Conservation (phyloP, 1,284 basidiomycete genomes). For the Sporisorium sorghi region DNA sequence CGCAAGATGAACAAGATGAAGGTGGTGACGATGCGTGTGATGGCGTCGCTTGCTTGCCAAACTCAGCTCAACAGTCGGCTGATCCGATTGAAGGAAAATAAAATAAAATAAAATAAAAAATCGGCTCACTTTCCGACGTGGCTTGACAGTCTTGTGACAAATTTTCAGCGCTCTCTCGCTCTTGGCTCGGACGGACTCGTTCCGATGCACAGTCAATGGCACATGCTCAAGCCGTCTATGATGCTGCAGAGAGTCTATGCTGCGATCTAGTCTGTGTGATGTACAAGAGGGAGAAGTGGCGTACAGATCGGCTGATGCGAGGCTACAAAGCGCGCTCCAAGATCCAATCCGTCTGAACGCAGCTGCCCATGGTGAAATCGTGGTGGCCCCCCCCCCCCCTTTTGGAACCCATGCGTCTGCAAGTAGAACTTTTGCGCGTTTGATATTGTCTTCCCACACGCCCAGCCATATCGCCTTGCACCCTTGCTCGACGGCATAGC, state of each 20-base stretch:
- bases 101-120: background rate
- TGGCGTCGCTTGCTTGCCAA: background rate
- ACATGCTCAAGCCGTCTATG: no score
- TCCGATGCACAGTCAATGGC: no score
- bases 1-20: no score
- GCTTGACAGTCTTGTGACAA: no score
- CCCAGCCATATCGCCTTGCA: slow-evolving; percentile 41
- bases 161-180: no score
- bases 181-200: no score
- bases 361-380: slow-evolving; percentile 36
- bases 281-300: no score
- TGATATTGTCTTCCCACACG: slow-evolving; percentile 40
- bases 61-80: background rate
- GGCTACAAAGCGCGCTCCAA: slow-evolving; percentile 21
- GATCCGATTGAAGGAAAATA: no score
- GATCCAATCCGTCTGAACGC: slow-evolving; percentile 42
- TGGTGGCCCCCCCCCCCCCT: slow-evolving; percentile 31
- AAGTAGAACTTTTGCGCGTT: slow-evolving; percentile 40
- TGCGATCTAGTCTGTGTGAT: background rate
- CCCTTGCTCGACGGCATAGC: slow-evolving; percentile 13
- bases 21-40: no score
- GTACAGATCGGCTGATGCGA: background rate
- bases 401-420: slow-evolving; percentile 20
- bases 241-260: background rate
- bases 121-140: background rate